Evolutionary conservation across 2,329 filamentous ascomycete genomes (phyloP).

Genomic region (Blastomyces silverae): DNA sequence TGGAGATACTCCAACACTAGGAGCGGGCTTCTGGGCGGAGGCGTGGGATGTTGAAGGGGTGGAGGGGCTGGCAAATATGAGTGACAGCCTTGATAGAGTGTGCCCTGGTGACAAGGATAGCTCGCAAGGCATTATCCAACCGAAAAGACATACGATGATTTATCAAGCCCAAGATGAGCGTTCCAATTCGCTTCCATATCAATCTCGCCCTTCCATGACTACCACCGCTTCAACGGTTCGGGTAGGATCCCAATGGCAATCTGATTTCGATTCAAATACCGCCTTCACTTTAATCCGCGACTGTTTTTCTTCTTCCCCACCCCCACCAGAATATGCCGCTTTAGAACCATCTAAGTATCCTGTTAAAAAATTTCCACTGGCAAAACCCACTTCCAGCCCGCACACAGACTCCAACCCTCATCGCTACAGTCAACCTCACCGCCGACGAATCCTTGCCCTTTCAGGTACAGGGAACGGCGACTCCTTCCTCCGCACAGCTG

Average conservation of each 20-base stretch:
- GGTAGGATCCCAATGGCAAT: not conserved
- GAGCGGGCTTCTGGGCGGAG: constrained; percentile 86
- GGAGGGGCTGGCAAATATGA: not conserved
- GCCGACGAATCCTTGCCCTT: constrained; percentile 47
- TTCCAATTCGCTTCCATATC: not conserved
- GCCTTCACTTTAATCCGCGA: not conserved
- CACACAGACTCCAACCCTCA: not conserved
- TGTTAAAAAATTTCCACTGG: not conserved
- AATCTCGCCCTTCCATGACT: not conserved
- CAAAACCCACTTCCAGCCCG: not conserved
- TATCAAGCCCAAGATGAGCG: not conserved
- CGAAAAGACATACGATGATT: not conserved
- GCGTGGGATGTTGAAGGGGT: constrained; percentile 57
- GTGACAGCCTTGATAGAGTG: not conserved
- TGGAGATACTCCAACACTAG: constrained; percentile 76
- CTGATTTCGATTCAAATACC: not conserved
- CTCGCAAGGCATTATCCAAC: not conserved
- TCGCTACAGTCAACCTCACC: not conserved
- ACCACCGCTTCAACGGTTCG: not conserved
- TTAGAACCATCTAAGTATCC: constrained; percentile 1
- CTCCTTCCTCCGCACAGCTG: constrained; percentile 68
- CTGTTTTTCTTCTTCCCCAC: not conserved
- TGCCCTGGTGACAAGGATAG: not conserved
- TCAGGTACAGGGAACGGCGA: constrained; percentile 86
- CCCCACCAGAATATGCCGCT: constrained; percentile 18